These are phyloP conservation scores for Schwanniomyces yamadae DNA, from an alignment of 805 yeast genomes.

Conservation along the genomic window DNA sequence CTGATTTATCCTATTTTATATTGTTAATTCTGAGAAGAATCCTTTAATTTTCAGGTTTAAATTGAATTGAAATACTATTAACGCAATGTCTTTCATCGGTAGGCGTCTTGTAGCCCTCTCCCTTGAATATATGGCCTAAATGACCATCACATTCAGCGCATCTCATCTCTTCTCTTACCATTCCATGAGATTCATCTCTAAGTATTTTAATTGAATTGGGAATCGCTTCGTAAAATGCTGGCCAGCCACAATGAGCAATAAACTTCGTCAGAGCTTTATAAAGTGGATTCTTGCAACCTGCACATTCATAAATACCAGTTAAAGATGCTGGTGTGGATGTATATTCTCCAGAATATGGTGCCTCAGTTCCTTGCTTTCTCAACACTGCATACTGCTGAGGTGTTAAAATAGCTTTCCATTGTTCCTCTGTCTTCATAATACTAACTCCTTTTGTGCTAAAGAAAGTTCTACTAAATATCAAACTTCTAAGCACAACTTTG, in stretches of 20 bases:
- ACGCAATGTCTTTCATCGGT: constrained; percentile 95
- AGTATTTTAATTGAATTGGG: constrained; percentile 71
- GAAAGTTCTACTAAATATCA: not conserved
- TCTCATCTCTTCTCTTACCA: constrained; percentile 84
- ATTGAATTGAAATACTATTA: constrained; percentile 78
- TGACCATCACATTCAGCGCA: constrained; percentile 92
- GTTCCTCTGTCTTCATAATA: constrained; percentile 45
- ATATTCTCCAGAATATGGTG: constrained; percentile 65
- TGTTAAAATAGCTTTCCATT: constrained; percentile 77
- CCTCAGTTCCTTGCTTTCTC: constrained; percentile 71
- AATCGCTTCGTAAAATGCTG: constrained; percentile 87
- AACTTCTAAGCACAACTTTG: not conserved
- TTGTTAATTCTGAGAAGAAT: not conserved
- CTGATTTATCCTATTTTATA: constrained; percentile 20
- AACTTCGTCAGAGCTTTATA: constrained; percentile 82
- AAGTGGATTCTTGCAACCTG: constrained; percentile 78
- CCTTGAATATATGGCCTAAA: constrained; percentile 90
- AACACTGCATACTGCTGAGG: constrained; percentile 79
- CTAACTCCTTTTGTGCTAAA: not conserved
- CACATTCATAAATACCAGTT: constrained; percentile 76
- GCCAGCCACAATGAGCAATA: constrained; percentile 96
- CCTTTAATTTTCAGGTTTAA: constrained; percentile 24
- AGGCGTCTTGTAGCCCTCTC: constrained; percentile 88
- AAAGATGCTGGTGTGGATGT: constrained; percentile 47
- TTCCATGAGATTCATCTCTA: constrained; percentile 67